Conservation (phyloP, 371 early-diverging fungal species). For the Mortierella sp. region DNA sequence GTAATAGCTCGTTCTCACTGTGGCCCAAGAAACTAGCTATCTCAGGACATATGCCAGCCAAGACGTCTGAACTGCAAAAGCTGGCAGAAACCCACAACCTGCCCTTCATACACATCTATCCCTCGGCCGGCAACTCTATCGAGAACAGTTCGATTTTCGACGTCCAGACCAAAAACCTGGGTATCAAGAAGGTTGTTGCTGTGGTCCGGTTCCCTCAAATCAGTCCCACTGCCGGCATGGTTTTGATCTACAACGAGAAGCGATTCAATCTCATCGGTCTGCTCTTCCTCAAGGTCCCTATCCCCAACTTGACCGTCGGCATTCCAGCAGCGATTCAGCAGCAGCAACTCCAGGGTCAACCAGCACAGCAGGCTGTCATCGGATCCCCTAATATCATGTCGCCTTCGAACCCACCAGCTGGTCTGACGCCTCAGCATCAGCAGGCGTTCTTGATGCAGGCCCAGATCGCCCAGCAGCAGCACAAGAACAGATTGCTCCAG, state of each 20-base stretch:
- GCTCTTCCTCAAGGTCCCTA: slow-evolving; percentile 63
- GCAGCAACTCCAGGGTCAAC: slow-evolving; percentile 30
- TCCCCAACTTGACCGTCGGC: slow-evolving; percentile 62
- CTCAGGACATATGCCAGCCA: slow-evolving; percentile 64
- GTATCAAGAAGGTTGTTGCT: slow-evolving; percentile 65
- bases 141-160: slow-evolving; percentile 66
- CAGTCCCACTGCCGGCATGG: slow-evolving; percentile 59
- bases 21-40: slow-evolving; percentile 70
- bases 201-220: slow-evolving; percentile 46
- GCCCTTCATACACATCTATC: slow-evolving; percentile 68
- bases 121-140: slow-evolving; percentile 58
- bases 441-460: slow-evolving; percentile 49
- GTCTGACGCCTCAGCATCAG: slow-evolving; percentile 51
- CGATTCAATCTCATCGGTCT: slow-evolving; percentile 65
- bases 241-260: slow-evolving; percentile 62
- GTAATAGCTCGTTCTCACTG: slow-evolving; percentile 51
- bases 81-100: slow-evolving; percentile 63
- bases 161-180: slow-evolving; percentile 62
- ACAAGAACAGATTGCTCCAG: slow-evolving; percentile 49
- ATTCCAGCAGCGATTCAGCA: slow-evolving; percentile 23
- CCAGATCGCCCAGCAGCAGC: slow-evolving; percentile 59
- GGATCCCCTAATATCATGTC: slow-evolving; percentile 54
- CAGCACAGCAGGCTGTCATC: slow-evolving; percentile 39
- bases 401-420: slow-evolving; percentile 29
- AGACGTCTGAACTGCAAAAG: slow-evolving; percentile 60